These are phyloP conservation scores for Trametes hirsuta DNA, from an alignment of 1,284 basidiomycete genomes.

Conservation along the genomic window DNA sequence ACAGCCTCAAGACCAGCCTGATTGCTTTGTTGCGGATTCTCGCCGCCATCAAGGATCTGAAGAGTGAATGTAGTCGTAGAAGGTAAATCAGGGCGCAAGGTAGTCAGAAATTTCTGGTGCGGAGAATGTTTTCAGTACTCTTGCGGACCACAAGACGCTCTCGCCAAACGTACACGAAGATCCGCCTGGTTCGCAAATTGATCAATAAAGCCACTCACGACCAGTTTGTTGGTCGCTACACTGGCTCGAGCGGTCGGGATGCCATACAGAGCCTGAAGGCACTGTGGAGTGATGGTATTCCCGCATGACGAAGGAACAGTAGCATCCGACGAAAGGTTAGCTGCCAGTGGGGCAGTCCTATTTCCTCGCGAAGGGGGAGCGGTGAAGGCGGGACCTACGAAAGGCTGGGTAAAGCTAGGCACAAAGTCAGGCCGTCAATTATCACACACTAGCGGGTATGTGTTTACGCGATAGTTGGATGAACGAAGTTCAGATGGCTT, in stretches of 20 bases:
- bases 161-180: constrained; percentile 39
- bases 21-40: constrained; percentile 41
- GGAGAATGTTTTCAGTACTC: not conserved
- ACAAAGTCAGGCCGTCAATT: not conserved
- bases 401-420: constrained; percentile 24
- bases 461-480: constrained; percentile 41
- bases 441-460: not conserved
- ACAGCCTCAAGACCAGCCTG: constrained; percentile 49
- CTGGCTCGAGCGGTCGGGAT: constrained; percentile 46
- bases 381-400: constrained; percentile 12
- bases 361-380: not conserved
- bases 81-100: constrained; percentile 37
- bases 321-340: constrained; percentile 24
- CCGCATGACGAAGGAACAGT: constrained; percentile 38
- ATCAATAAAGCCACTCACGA: constrained; percentile 57
- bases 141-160: not conserved
- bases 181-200: constrained; percentile 55
- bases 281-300: constrained; percentile 52
- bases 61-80: constrained; percentile 33
- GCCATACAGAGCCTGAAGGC: constrained; percentile 57
- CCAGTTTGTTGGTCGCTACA: constrained; percentile 48
- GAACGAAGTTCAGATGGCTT: constrained; percentile 43
- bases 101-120: constrained; percentile 28
- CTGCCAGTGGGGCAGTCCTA: not conserved
- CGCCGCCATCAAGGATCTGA: constrained; percentile 51